Base-by-base conservation (phyloP, 1,284 basidiomycete species). In the Xerocomus amazonicus region DNA sequence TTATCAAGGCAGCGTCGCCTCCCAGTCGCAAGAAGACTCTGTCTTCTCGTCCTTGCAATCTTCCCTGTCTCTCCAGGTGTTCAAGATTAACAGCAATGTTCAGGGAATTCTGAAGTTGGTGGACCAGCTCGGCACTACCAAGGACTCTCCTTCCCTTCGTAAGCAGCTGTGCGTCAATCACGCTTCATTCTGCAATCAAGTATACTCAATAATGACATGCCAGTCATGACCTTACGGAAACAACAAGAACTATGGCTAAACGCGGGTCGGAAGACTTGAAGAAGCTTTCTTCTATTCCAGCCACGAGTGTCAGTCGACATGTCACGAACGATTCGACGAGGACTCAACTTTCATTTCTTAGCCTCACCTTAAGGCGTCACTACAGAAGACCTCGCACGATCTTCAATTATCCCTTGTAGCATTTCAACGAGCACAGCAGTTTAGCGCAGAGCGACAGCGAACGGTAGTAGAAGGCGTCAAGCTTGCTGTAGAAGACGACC, bases 11-110 rank as follows among this genome's bases (percentile, higher is more conserved):
- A 57, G 67, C n/a, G 57, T 61, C 7, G 50, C 58, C 32, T 73
- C 79, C 0, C 81, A 79, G 58, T 80, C 83, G 9, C 76, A 70
- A 35, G 83, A 88, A 64, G 87, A 90, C 65, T 76, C 79, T 5
- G 74, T 81, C 4, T 99, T 97, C 69, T 74, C 80, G 17, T 76
- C 75, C 38, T 74, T 97, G 16, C 92, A 97, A 62, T 86, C 87
- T 26, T 88, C 89, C 16, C 77, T 99, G 45, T 92, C 92, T 1
- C 79, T 98, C 14, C 96, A 98, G 68, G 90, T 97, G 53, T 98
- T 99, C 85, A 97, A 98, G 80, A 93, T 99, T 75, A 96, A 97
- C 64, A 83, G 90, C 53, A 99, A 99, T 70, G 93, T 98, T 6
- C 90, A 95, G 61, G 95, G 91, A 12, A 96, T 99, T 46, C 73